phyloP scores from a whole-genome alignment of 129 eudicot species.

The Solidago caesia region DNA sequence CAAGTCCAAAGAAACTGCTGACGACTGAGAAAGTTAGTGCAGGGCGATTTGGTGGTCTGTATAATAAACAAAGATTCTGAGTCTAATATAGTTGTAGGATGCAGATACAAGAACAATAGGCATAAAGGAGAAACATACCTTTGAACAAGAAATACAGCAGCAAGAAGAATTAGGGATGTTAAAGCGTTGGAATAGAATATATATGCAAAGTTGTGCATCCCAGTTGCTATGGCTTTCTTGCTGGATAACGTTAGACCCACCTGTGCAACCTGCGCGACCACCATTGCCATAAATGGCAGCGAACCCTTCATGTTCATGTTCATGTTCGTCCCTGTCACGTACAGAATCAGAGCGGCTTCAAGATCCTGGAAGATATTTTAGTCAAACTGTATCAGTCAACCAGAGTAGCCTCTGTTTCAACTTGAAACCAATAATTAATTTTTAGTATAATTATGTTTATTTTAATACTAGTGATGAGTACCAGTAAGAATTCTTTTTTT shows the following conservation, averaged over 20 bases:
- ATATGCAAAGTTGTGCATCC: conserved; percentile 39
- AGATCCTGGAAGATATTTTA: neutral
- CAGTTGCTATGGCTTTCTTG: conserved; percentile 48
- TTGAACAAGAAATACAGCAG: conserved; percentile 34
- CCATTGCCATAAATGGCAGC: conserved; percentile 49
- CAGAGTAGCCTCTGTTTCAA: neutral
- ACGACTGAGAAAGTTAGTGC: conserved; percentile 32
- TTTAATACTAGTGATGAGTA: neutral
- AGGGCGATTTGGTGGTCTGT: conserved; percentile 47
- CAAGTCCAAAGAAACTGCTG: conserved; percentile 52
- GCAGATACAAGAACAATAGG: neutral
- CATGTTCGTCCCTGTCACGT: conserved; percentile 6
- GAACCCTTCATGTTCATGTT: conserved; percentile 41
- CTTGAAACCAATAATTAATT: neutral
- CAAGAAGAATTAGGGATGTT: conserved; percentile 43
- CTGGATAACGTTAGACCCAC: conserved; percentile 46
- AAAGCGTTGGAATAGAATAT: conserved; percentile 51
- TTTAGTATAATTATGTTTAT: neutral
- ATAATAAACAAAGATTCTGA: neutral
- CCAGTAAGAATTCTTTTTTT: neutral
- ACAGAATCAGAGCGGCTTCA: neutral
- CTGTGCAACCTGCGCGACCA: conserved; percentile 46
- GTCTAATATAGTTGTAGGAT: neutral
- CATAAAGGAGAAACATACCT: conserved; percentile 16
- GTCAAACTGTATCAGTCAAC: neutral